Evolutionary conservation across 306 rosid genomes (phyloP).

Genomic region (Trichosanthes truncata): DNA sequence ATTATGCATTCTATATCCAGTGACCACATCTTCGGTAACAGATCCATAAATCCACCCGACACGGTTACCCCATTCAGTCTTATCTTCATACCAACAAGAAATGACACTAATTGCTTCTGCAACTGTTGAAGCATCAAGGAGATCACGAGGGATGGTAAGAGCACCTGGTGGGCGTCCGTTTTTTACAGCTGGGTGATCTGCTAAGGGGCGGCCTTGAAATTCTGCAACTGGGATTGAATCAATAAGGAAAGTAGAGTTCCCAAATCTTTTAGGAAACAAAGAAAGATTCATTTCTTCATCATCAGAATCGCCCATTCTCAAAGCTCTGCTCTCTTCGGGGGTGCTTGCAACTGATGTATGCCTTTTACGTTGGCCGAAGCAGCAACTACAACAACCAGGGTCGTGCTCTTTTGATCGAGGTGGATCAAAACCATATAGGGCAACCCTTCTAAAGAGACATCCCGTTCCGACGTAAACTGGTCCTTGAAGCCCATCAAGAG

Average conservation of each 20-base stretch:
- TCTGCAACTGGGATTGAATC: conserved; percentile 95
- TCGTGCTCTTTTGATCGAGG: conserved; percentile 76
- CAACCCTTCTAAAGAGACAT: conserved; percentile 79
- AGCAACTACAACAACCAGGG: conserved; percentile 57
- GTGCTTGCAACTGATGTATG: conserved; percentile 38
- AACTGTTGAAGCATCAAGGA: conserved; percentile 87
- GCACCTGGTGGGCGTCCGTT: conserved; percentile 92
- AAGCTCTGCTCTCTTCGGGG: conserved; percentile 63
- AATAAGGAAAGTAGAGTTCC: conserved; percentile 79
- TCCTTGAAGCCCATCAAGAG: conserved; percentile 95
- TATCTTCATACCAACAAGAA: conserved; percentile 97
- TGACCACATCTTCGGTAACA: conserved; percentile 95
- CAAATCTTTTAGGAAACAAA: conserved; percentile 71
- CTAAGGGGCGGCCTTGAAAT: conserved; percentile 96
- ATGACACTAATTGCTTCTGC: conserved; percentile 96
- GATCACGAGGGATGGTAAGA: conserved; percentile 69
- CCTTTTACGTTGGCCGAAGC: conserved; percentile 48
- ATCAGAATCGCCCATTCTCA: conserved; percentile 80
- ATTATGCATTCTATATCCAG: conserved; percentile 95
- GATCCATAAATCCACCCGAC: conserved; percentile 99
- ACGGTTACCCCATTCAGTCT: conserved; percentile 94
- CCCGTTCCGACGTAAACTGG: conserved; percentile 98
- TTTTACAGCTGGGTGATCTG: conserved; percentile 95
- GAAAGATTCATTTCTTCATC: conserved; percentile 87
- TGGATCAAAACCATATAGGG: conserved; percentile 90